Base-by-base conservation (phyloP, 2,329 filamentous ascomycete species). In the Xylaria multiplex region DNA sequence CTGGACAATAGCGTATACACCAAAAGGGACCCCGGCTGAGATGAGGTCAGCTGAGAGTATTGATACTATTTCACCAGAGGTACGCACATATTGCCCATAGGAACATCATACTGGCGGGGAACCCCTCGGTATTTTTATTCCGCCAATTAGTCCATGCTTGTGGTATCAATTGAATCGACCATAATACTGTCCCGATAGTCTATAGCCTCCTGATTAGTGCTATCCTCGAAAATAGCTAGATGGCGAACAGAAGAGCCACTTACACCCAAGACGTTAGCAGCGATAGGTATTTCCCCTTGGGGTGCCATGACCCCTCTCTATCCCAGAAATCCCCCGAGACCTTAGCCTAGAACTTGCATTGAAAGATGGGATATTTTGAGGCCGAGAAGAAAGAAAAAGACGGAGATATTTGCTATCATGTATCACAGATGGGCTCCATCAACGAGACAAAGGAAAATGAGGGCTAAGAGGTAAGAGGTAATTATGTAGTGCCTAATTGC, bases 131-230 rank as follows among this genome's bases (percentile, higher is more conserved):
- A 66, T 82, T 83, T 73, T 90, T 89, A 13, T 79, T 82, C 22
- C 81, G 80, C 83, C 85, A 90, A 73, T 89, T 90, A 65, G 85
- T 82, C 84, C 85, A 89, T 79, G 90, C 88, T 45, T 78, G 75
- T 6, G 76, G 74, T 24, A 77, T 57, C 3, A 80, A 75, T 64
- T 82, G 80, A 14, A 82, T 68, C 66, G 79, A 81, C 80, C 80
- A 82, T 3, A 81, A 69, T 6, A 77, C 71, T 2, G 76, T 78
- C 27, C 76, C 76, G 56, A 78, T 77, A 2, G 76, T 77, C 71
- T 70, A 62, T 3, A 16, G 9, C 35, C 3, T 22, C 11, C 46
- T 9, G 40, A 57, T 66, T 55, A 62, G 59, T 45, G 56, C 68
- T 49, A 63, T 5, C 5, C 4, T 22, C 19, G 56, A 22, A 53